Conservation (phyloP, 768 basidiomycete species). For the Mycena indigotica region DNA sequence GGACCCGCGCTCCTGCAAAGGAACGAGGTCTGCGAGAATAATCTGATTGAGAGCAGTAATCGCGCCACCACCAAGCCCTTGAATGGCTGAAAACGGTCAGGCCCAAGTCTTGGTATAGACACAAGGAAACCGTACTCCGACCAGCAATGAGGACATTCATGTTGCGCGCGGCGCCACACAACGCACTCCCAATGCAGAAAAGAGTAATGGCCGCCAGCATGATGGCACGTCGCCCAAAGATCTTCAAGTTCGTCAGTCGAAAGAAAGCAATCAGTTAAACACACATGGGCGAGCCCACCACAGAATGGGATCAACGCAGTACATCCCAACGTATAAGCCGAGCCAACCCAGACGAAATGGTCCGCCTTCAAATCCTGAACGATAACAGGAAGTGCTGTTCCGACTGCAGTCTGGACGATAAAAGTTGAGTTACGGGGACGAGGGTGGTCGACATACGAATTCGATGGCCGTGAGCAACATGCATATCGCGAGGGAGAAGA, state of each 20-base stretch:
- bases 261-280: background rate
- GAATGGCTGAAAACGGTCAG: slow-evolving; percentile 31
- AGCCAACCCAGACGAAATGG: slow-evolving; percentile 49
- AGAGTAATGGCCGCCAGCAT: slow-evolving; percentile 31
- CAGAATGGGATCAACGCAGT: slow-evolving; percentile 44
- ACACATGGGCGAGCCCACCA: slow-evolving; percentile 36
- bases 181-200: slow-evolving; percentile 47
- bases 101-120: background rate
- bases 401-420: background rate
- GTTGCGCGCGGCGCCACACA: slow-evolving; percentile 43
- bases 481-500: background rate
- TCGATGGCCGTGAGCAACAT: background rate
- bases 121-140: slow-evolving; percentile 27
- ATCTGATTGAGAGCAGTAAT: slow-evolving; percentile 42
- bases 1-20: slow-evolving; percentile 45
- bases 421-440: background rate
- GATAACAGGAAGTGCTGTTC: slow-evolving; percentile 47
- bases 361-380: slow-evolving; percentile 36
- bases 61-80: slow-evolving; percentile 44
- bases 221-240: slow-evolving; percentile 41
- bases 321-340: slow-evolving; percentile 44
- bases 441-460: background rate
- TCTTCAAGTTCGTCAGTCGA: slow-evolving; percentile 22
- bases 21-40: slow-evolving; percentile 49
- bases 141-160: slow-evolving; percentile 47